Evolutionary conservation across 495 filamentous ascomycete genomes (phyloP), one percentile per base, ranked within the genome.

Genomic region (Lineolata rhizophorae): DNA sequence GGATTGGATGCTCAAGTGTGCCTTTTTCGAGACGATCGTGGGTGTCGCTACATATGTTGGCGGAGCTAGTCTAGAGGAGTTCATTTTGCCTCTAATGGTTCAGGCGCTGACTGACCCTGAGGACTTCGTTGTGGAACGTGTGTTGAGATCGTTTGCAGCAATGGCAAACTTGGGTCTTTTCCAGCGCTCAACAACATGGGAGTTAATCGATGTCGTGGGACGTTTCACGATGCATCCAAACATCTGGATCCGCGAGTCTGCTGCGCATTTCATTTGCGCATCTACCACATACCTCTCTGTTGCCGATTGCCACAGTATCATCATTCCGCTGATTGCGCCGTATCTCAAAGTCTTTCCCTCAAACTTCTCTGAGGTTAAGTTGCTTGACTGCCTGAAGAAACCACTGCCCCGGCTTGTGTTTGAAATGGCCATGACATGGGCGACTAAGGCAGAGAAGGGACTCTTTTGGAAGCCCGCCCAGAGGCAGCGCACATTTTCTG

Each of bases 51-150:
- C 78, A 0, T 94, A 91, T 39, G 61, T 95, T 24, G 90, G 90
- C 4, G 77, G 73, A 30, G 73, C 67, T 10, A 84, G 74, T 35
- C 52, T 95, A 32, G 90, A 99, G 51, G 85, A 91, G 37, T 99
- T 91, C 45, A 91, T 95, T 29, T 61, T 99, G 24, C 90, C 90
- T 1, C 55, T 99, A 9, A 93, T 99, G 83, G 63, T 93, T 6
- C 90, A 92, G 52, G 83, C 87, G n/a, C 61, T 95, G 41, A 84
- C 84, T 0, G 90, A 99, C 40, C 72, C 80, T 0, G 90, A 99
- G 50, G 90, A 95, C 38, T 83, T 77, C 53, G 85, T 99, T 2
- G 73, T 99, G 10, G 81, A 93, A 48, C 76, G 73, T 30, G 87
- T 91, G 1, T 53, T 99, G 17, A 68, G 82, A 25, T 84, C 84